phyloP scores from a whole-genome alignment of 495 filamentous ascomycete genomes.

The Neurospora terricola region DNA sequence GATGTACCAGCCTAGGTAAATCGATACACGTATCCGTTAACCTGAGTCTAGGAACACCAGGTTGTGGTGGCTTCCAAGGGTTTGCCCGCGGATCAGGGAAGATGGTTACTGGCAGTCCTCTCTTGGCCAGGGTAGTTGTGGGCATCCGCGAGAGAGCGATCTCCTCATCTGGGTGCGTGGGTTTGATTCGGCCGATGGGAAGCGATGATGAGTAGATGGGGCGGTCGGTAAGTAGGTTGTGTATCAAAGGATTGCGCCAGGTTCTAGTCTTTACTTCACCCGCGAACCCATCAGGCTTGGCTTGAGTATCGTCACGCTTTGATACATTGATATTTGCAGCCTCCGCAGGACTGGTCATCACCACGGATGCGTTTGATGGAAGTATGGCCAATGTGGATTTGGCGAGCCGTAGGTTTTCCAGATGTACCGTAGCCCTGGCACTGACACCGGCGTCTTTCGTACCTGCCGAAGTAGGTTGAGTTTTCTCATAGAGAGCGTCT shows the following conservation, averaged over 20 bases:
- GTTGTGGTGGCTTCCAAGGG: slow-evolving; percentile 56
- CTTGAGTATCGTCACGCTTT: slow-evolving; percentile 30
- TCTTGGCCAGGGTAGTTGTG: slow-evolving; percentile 76
- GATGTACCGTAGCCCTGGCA: slow-evolving; percentile 29
- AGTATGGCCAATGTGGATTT: slow-evolving; percentile 60
- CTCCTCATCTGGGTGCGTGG: slow-evolving; percentile 9
- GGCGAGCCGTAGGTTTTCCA: slow-evolving; percentile 65
- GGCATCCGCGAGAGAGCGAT: slow-evolving; percentile 18
- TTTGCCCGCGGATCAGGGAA: slow-evolving; percentile 56
- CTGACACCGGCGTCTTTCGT: not conserved
- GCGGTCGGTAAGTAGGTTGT: slow-evolving; percentile 93
- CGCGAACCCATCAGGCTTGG: slow-evolving; percentile 34
- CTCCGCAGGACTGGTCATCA: slow-evolving; percentile 78
- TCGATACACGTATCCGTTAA: slow-evolving; percentile 75
- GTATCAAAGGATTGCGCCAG: slow-evolving; percentile 85
- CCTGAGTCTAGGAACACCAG: slow-evolving; percentile 40
- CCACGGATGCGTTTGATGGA: slow-evolving; percentile 74
- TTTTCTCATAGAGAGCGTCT: slow-evolving; percentile 39
- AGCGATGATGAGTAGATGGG: slow-evolving; percentile 85
- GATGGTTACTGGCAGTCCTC: slow-evolving; percentile 79
- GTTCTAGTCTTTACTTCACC: slow-evolving; percentile 63
- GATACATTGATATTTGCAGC: slow-evolving; percentile 46
- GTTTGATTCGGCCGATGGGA: slow-evolving; percentile 50
- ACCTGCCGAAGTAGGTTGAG: not conserved
- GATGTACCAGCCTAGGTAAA: slow-evolving; percentile 65